Evolutionary conservation across 2,329 filamentous ascomycete species (phyloP), one percentile per base, ranked within the genome.

Genomic region (Pseudopyricularia cyperi): DNA sequence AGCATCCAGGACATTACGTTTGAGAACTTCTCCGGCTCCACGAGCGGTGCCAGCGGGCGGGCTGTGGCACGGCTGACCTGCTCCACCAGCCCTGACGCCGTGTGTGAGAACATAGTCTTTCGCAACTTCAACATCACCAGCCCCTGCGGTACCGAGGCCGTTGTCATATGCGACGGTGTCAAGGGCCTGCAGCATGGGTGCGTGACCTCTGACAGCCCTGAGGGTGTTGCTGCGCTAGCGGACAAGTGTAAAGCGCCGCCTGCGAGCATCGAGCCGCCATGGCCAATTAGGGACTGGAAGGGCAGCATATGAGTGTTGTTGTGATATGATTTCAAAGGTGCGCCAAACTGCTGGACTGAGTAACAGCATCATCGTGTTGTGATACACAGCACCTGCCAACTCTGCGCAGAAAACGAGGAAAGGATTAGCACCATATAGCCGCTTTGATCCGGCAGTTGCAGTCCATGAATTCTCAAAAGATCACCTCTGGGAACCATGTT

Each of bases 1-100:
- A 75, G 82, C 57, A 73, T 82, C 53, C 77, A 74, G 26, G 74
- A 82, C 59, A 71, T 83, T 32, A 66, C 65, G 0, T 82, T 82
- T 55, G 68, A 79, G 58, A 81, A 81, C 58, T 73, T 82, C 54
- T 69, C 71, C 0, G 79, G 79, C 1, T 26, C 22, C 19, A 28
- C 48, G 32, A 50, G 48, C 48, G 48, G 48, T 19, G 22, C 22
- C 7, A 69, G 78, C 48, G 76, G 76, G 1, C 70, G 69, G 19
- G 72, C 73, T 2, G 74, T 81, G 2, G 79, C 73, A 0, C 70
- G 72, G 46, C 61, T 82, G 54, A 74, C 72, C 0, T 82, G 79
- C 60, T 77, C 73, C 15, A 73, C 74, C 1, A 77, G 63, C 55
- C 63, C 67, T 24, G 59, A 74, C 42, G 76, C 77, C 0, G 71